Base-by-base conservation (phyloP, 176 grass and related monocot species). In the Carex cristatella region DNA sequence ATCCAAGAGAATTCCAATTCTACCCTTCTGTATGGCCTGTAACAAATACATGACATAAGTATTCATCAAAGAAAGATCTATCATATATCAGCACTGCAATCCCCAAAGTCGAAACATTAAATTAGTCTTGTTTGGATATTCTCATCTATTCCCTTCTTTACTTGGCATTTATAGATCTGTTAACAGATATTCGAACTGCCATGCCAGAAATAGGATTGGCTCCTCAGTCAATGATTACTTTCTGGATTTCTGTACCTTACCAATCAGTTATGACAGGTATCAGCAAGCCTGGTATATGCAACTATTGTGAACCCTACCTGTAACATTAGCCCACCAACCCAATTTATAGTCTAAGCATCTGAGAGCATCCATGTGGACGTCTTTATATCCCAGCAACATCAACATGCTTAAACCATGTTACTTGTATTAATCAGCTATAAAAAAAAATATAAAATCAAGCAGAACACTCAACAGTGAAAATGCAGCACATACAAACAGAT, bases 1-100 rank as follows among this genome's bases (percentile, higher is more conserved):
- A 64, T 98, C 91, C 4, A 94, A 89, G 18, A 98, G 95, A 81
- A 95, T 94, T 44, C 93, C 95, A 79, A 98, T 98, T 79, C 48
- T 90, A 7, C 95, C 95, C 23, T 81, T 79, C 80, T 98, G 95
- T 0, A 14, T 61, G 32, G 23, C 87, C 89, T 93, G 85, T 11
- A 61, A 81, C 4, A 49, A 2, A 6, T 69, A 71, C 59, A 12
- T 31, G 11, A 11, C 46, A 40, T 10, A 49, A 4, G 2, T 1
- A 57, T 33, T 57, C 6, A 7, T 56, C 68, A 46, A 71, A 71
- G 28, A 78, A 74, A 74, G 19, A 74, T 74, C 28, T 85, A 54
- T 12, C 49, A 74, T 81, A 55, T 42, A 58, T 28, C 10, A 40
- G 14, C 56, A 65, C 35, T 65, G 33, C 3, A 13, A 4, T 78